Conservation (phyloP, 257 asterid species). For the Euphrasia confusa region DNA sequence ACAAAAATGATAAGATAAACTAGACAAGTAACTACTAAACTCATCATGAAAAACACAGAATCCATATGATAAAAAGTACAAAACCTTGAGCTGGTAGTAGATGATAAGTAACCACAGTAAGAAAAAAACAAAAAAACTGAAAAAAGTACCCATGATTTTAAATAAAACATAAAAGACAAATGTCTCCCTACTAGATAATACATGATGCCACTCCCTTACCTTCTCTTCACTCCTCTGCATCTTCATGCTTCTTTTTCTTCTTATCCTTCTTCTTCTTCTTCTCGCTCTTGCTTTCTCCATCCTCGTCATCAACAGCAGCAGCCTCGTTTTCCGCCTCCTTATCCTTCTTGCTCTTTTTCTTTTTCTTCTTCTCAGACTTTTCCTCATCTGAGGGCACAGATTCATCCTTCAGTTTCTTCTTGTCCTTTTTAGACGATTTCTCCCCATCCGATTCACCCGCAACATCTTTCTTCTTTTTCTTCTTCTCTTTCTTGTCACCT, state of each 20-base stretch:
- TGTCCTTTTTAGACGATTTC: conserved; percentile 36
- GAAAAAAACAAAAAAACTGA: neutral
- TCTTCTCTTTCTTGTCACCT: conserved; percentile 48
- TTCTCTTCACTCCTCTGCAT: conserved; percentile 36
- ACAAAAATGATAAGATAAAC: neutral
- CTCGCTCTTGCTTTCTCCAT: conserved; percentile 41
- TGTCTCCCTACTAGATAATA: conserved; percentile 21
- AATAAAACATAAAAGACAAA: conserved; percentile 13
- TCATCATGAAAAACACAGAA: conserved; percentile 15
- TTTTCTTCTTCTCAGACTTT: conserved; percentile 52
- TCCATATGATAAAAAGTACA: conserved; percentile 25
- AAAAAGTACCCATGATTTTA: conserved; percentile 24
- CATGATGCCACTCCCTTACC: conserved; percentile 18
- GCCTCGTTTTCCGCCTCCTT: conserved; percentile 45
- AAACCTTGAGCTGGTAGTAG: conserved; percentile 1
- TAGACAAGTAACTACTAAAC: conserved; percentile 8
- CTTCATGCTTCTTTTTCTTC: conserved; percentile 59
- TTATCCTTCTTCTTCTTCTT: conserved; percentile 63
- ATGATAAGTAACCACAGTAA: too few relatives aligned
- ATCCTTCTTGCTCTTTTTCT: conserved; percentile 46
- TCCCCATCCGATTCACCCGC: conserved; percentile 37
- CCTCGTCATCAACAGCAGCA: conserved; percentile 32
- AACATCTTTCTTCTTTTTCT: conserved; percentile 43
- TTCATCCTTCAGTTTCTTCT: conserved; percentile 59
- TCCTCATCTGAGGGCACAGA: conserved; percentile 38